Base-by-base conservation (phyloP, 108 stramenopile genomes). In the Cylindrotheca fusiformis region DNA sequence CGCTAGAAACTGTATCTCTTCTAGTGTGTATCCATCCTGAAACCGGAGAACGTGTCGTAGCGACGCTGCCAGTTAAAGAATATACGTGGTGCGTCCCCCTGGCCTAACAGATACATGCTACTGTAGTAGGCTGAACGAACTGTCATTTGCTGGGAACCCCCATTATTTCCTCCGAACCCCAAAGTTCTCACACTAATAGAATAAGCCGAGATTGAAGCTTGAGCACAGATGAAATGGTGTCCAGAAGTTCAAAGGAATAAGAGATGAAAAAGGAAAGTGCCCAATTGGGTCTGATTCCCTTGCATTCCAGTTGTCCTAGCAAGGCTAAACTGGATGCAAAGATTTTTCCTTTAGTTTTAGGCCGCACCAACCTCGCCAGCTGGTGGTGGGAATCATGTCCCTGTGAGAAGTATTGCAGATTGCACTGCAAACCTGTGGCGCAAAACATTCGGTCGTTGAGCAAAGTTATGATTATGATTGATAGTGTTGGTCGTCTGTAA, bases 351-450 rank as follows among this genome's bases (percentile, higher is more conserved):
- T 44, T 71, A 25, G 52, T 64, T 1, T 25, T 77, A 6, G 76
- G 76, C 3, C 32, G 76, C 21, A 61, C 65, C 0, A 67, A 66
- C 30, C 29, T 77, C 2, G 70, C 70, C 0, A 29, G 45, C 4
- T 77, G 76, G 76, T 77, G 76, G 76, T 77, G 69, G 65, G 45
- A 67, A 23, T 54, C 69, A 18, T 77, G 76, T 52, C 64, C 63
- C 26, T 77, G 76, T 41, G 32, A 61, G 25, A 32, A 69, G 12
- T 67, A 74, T 53, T 74, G 72, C 32, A 63, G 72, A 10, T 18
- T 62, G n/a, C 65, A 74, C 44, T 74, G 72, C 48, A 56, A 63
- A 36, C 72, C 72, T 0, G 65, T 74, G 14, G 65, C 72, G 5
- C 58, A 74, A 36, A 74, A 74, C 46, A 67, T 74, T 14, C 55